Conservation (phyloP, 805 yeast species). For the Ogataea haglerorum region DNA sequence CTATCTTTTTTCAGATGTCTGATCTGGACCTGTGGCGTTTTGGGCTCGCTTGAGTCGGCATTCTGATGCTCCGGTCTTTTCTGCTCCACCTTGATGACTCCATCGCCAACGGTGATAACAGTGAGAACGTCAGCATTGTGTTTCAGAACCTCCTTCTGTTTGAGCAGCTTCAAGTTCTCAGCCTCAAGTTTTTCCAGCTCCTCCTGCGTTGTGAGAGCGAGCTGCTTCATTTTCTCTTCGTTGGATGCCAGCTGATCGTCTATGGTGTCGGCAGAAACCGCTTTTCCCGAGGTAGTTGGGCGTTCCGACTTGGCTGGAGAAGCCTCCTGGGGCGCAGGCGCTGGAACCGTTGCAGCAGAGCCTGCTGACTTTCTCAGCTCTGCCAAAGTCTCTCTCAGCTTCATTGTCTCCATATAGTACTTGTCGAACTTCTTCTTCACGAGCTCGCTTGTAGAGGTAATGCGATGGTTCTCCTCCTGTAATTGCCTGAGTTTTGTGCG, state of each 20-base stretch:
- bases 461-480: conserved; percentile 8
- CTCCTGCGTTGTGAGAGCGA: conserved; percentile 8
- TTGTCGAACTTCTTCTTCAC: conserved; percentile 18
- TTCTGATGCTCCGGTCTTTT: conserved; percentile 7
- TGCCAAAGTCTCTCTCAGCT: conserved; percentile 11
- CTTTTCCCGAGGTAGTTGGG: neutral
- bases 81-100: conserved; percentile 17
- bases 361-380: neutral
- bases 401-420: conserved; percentile 16
- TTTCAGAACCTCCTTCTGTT: conserved; percentile 4
- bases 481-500: conserved; percentile 2
- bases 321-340: neutral
- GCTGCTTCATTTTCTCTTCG: conserved; percentile 8
- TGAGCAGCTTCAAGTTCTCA: conserved; percentile 8
- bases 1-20: neutral
- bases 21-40: conserved; percentile 2
- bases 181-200: conserved; percentile 7
- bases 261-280: neutral
- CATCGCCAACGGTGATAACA: conserved; percentile 17
- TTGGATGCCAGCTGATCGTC: conserved; percentile 11
- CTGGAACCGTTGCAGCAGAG: too few relatives aligned
- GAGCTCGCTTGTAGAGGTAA: conserved; percentile 10
- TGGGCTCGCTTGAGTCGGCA: neutral
- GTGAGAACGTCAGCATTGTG: conserved; percentile 9
- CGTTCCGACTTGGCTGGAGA: neutral